phyloP scores from a whole-genome alignment of 129 eudicot genomes.

The Solidago caesia region DNA sequence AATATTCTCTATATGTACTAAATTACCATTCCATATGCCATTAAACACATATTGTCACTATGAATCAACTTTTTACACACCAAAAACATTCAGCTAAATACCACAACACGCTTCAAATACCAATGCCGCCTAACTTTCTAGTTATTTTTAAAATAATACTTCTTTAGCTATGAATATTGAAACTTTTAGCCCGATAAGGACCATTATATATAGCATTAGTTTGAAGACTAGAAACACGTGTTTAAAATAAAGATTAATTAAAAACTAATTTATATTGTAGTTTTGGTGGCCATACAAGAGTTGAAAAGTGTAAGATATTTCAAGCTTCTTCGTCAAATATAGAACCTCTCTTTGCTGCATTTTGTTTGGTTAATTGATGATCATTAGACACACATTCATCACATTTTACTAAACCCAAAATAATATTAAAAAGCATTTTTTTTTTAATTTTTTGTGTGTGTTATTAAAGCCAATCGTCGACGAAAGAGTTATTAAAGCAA shows the following conservation, averaged over 20 bases:
- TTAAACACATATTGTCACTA: no score
- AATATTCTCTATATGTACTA: no score
- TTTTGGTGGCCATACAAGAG: not conserved
- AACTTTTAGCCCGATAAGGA: not conserved
- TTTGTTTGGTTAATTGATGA: constrained; percentile 7
- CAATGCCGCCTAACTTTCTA: no score
- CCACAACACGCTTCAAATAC: no score
- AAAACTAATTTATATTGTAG: not conserved
- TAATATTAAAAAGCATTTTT: not conserved
- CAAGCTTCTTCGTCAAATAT: not conserved
- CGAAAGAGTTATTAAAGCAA: not conserved
- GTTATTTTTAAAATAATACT: no score
- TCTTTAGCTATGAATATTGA: no score
- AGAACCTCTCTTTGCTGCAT: constrained; percentile 13
- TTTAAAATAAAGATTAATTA: not conserved
- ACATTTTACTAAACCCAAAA: not conserved
- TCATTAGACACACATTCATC: constrained; percentile 11
- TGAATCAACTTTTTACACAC: no score
- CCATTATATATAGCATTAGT: not conserved
- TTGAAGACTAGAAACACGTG: not conserved
- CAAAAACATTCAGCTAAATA: no score
- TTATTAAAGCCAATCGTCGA: not conserved
- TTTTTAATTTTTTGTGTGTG: not conserved
- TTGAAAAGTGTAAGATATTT: constrained; percentile 10
- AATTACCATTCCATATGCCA: no score